Percentiles rank a stretch among this genome's conserved stretches.
Conservation (phyloP, 768 basidiomycete species). For the Leccinum uliginosum region DNA sequence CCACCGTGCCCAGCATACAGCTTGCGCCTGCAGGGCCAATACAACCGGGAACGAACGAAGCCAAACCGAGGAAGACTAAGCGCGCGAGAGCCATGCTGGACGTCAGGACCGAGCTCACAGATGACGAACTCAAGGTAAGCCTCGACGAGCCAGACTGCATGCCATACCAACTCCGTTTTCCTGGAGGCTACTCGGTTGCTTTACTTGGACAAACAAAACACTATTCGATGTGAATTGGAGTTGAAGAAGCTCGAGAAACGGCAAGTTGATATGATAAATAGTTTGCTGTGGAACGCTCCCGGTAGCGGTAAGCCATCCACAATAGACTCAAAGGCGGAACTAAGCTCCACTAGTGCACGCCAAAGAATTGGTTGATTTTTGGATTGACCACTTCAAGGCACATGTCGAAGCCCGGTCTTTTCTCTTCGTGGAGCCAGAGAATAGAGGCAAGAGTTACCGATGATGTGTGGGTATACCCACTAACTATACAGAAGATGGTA, state of each 20-base stretch:
- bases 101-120: constrained; percentile 72
- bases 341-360: constrained; percentile 50
- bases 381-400: constrained; percentile 67
- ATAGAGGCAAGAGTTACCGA: constrained; percentile 9
- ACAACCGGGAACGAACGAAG: neutral
- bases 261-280: constrained; percentile 48
- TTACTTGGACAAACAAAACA: constrained; percentile 61
- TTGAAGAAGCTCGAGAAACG: constrained; percentile 56
- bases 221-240: constrained; percentile 46
- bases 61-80: constrained; percentile 40
- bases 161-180: neutral
- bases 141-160: neutral
- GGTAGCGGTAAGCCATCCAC: constrained; percentile 47
- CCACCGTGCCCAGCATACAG: neutral
- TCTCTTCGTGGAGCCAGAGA: constrained; percentile 6
- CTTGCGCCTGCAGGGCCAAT: neutral
- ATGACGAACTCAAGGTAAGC: constrained; percentile 71
- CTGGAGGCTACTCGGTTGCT: constrained; percentile 55
- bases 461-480: neutral
- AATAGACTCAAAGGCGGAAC: neutral
- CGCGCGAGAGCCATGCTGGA: constrained; percentile 58
- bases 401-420: constrained; percentile 61
- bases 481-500: constrained; percentile 31
- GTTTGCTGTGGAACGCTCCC: constrained; percentile 66
- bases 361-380: constrained; percentile 64